phyloP scores from a whole-genome alignment of 257 asterid species.

The Solanum lignicaule region DNA sequence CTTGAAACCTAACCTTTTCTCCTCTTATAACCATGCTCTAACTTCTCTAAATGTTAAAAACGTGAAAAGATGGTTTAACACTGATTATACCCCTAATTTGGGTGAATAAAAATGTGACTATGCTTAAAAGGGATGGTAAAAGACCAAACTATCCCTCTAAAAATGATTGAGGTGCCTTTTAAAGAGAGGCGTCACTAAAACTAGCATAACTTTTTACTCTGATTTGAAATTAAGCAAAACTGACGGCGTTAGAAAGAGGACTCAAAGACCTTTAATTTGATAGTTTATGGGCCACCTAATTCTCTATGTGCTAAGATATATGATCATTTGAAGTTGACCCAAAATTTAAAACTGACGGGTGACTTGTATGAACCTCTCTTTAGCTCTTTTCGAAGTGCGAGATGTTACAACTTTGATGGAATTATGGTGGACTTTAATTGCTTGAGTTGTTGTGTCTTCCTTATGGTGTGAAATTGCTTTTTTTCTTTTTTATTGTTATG shows the following conservation, averaged over 20 bases:
- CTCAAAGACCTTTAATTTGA: not conserved
- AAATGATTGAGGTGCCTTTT: not conserved
- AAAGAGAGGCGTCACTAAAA: not conserved
- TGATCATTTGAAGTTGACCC: not conserved
- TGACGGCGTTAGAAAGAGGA: not conserved
- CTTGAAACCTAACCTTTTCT: not conserved
- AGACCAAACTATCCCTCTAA: not conserved
- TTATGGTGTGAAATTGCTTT: too few species aligned
- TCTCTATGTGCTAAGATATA: not conserved
- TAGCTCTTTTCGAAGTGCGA: too few species aligned
- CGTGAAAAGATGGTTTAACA: not conserved
- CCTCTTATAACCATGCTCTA: not conserved
- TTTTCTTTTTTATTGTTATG: too few species aligned
- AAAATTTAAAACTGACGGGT: too few species aligned
- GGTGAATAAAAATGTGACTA: not conserved
- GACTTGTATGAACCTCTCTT: too few species aligned
- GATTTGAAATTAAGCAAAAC: not conserved
- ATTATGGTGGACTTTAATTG: too few species aligned
- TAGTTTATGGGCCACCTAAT: not conserved
- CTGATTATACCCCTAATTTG: not conserved
- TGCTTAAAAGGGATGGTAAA: not conserved
- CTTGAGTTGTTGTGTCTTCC: too few species aligned
- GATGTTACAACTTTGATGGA: too few species aligned
- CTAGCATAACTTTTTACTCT: too few species aligned
- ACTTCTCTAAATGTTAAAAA: not conserved